A percentile compares a stretch with the other conserved stretches of the same genome.
phyloP scores from a whole-genome alignment of 257 asterid genomes.

The Salvia miltiorrhiza region DNA sequence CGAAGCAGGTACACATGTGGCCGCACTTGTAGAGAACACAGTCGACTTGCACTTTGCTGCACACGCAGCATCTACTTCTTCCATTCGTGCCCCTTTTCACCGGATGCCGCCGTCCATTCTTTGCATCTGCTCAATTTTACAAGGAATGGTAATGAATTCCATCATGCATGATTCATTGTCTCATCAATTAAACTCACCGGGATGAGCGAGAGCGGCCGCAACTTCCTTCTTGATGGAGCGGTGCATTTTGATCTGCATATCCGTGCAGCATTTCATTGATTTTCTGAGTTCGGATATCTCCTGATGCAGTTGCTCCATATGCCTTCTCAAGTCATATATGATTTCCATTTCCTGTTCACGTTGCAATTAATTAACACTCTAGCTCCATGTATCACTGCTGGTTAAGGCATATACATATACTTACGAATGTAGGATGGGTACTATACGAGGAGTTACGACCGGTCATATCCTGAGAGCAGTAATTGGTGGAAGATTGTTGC shows the following conservation, averaged over 20 bases:
- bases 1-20: constrained; percentile 89
- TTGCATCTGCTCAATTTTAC: constrained; percentile 38
- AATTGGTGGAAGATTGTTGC: constrained; percentile 41
- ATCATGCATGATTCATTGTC: too few species aligned
- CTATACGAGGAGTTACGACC: constrained; percentile 32
- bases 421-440: constrained; percentile 53
- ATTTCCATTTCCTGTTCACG: constrained; percentile 70
- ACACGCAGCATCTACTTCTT: constrained; percentile 60
- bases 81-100: constrained; percentile 21
- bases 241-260: constrained; percentile 60
- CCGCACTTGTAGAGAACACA: constrained; percentile 88
- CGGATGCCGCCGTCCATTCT: constrained; percentile 31
- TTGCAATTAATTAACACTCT: too few species aligned
- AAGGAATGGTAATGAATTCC: too few species aligned
- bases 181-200: constrained; percentile 31
- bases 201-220: constrained; percentile 34
- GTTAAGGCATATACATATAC: constrained; percentile 15
- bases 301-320: constrained; percentile 73
- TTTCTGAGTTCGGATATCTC: constrained; percentile 71
- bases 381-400: too few species aligned
- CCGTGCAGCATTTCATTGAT: constrained; percentile 66
- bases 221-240: constrained; percentile 55
- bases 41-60: constrained; percentile 64
- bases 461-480: constrained; percentile 32
- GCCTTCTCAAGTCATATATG: constrained; percentile 71